Evolutionary conservation across 202 grass and related monocot genomes (phyloP).

Genomic region (Schoenoplectus tabernaemontani): DNA sequence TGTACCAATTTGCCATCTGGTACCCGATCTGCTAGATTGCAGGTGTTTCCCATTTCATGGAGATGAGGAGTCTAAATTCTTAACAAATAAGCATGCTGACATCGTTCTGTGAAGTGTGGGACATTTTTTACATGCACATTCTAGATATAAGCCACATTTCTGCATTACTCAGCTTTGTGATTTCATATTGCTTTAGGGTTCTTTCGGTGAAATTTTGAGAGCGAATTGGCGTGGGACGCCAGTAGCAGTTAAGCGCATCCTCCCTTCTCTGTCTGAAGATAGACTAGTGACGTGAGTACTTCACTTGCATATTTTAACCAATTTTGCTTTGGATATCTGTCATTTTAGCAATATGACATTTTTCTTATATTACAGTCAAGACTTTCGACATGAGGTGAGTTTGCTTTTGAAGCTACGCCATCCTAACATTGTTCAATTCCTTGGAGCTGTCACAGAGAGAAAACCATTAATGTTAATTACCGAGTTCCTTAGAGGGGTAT

Average conservation of each 20-base stretch:
- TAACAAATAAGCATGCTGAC: not conserved
- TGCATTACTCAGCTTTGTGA: not conserved
- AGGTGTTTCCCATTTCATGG: not conserved
- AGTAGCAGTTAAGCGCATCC: conserved; percentile 98
- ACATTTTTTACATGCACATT: no score
- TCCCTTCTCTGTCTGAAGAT: conserved; percentile 95
- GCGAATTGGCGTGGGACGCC: conserved; percentile 97
- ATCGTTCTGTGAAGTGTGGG: not conserved
- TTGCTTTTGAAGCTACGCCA: conserved; percentile 90
- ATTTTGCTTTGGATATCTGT: not conserved
- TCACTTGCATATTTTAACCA: not conserved
- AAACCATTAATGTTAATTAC: conserved; percentile 98
- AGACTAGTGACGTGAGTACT: conserved; percentile 75
- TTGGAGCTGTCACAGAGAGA: conserved; percentile 94
- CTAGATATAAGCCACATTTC: no score
- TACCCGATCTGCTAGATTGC: not conserved
- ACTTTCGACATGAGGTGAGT: conserved; percentile 98
- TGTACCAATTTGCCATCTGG: not conserved
- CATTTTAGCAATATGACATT: not conserved
- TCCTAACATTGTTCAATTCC: conserved; percentile 99
- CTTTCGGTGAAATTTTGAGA: conserved; percentile 98
- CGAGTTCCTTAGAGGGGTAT: conserved; percentile 83
- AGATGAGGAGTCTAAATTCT: not conserved
- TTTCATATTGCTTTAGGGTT: conserved; percentile 46
- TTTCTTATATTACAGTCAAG: conserved; percentile 51